Base-by-base conservation (phyloP, 495 filamentous ascomycete species). In the Diplogelasinospora grovesii region DNA sequence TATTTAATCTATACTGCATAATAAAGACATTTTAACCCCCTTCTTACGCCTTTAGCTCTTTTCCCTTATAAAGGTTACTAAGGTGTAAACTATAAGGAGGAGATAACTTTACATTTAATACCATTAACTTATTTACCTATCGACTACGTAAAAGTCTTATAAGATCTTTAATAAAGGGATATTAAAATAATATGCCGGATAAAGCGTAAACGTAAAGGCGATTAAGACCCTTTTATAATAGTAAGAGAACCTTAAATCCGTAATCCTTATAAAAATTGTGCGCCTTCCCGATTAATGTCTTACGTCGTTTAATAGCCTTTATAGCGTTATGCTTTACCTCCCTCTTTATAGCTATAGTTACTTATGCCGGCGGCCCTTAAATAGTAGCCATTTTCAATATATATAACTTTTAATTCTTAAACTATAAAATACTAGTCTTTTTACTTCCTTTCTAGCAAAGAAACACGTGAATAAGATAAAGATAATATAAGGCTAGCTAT, bases 311-410 rank as follows among this genome's bases (percentile, higher is more conserved):
- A 14, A 31, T 31, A n/a, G 28, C 28, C n/a, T 31, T 31, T 31
- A 14, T 31, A 31, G 28, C n/a, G 11, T 31, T 10, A 10, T 14
- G 28, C 28, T 31, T 31, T 14, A 14, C 28, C 28, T 31, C 28
- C 28, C 28, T 31, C 28, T 14, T 31, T 14, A 14, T 14, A 7
- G 28, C 28, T 13, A 14, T 14, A 14, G 28, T 31, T 31, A n/a
- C n/a, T n/a, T n/a, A n/a, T n/a, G 28, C n/a, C n/a, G 28, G 5
- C n/a, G 28, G 28, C 28, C 28, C 16, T 31, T 31, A 14, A 14
- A 31, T 31, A 31, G 28, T 14, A 14, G 16, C n/a, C n/a, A 31
- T 31, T 31, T n/a, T 31, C 28, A 14, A 31, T 31, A n/a, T n/a
- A n/a, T n/a, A n/a, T n/a, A n/a, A n/a, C n/a, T n/a, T n/a, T n/a